Base-by-base conservation (phyloP, 2,329 filamentous ascomycete species). In the Xylariaceae sp. region DNA sequence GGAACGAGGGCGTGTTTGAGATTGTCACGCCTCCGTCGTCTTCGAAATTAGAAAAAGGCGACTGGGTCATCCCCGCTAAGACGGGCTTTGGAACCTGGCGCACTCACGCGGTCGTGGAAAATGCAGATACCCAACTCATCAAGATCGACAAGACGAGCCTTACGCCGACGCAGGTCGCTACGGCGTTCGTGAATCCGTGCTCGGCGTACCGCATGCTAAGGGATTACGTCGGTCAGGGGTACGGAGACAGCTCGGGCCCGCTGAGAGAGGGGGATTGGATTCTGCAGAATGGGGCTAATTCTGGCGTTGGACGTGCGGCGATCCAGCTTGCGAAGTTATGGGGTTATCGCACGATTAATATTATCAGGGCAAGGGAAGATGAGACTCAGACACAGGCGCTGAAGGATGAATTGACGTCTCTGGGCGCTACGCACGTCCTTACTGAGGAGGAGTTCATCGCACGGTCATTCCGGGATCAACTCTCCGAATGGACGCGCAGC, bases 231-330 rank as follows among this genome's bases (percentile, higher is more conserved):
- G 66, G 70, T 42, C n/a, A n/a, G n/a, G n/a, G n/a, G n/a, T n/a
- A n/a, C n/a, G n/a, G n/a, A n/a, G n/a, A n/a, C n/a, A n/a, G n/a
- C n/a, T n/a, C n/a, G n/a, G 64, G 72, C 10, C 69, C 67, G 2
- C 55, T 77, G 39, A 71, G 70, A 44, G 79, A 82, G n/a, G 87
- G 91, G 44, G 85, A 94, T 45, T 98, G 92, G 91, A 88, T 96
- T 63, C 83, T 98, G 37, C 93, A 98, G 69, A 98, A 98, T 64
- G 93, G 92, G 6, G 93, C 92, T 32, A 98, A 98, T 68, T 89
- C 83, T 34, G 93, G 90, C 10, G 93, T 98, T 14, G 93, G 93
- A 2, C 76, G 93, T 32, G 87, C 91, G 3, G 92, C 89, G 10
- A 93, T 97, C 54, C 93, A 98, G 69, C 74, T 98, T 2, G 92